Percentiles rank a stretch among this genome's conserved stretches.
Conservation (phyloP, 441 rosid genomes). For the Corymbia citriodora region DNA sequence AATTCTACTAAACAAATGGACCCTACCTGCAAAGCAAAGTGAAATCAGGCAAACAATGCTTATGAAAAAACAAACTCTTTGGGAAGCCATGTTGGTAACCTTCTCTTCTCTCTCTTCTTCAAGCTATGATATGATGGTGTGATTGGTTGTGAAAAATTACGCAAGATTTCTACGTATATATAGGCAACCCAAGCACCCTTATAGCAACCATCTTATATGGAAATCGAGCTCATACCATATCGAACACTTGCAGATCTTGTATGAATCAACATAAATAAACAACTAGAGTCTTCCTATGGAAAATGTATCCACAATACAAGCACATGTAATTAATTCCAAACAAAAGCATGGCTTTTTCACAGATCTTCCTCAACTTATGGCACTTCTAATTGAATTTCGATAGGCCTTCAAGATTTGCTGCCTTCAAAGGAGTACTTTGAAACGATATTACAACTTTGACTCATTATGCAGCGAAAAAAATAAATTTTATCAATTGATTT, state of each 20-base stretch:
- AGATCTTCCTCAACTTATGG: too few species aligned
- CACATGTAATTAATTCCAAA: neutral
- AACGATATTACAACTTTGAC: neutral
- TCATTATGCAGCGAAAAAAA: neutral
- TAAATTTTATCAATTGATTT: neutral
- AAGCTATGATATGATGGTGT: neutral
- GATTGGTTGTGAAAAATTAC: neutral
- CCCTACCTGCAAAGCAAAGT: neutral
- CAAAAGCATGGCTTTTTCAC: too few species aligned
- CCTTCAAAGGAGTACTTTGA: neutral
- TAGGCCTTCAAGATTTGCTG: neutral
- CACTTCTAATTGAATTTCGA: too few species aligned
- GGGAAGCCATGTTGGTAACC: neutral
- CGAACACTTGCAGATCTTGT: neutral
- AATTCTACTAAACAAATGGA: neutral
- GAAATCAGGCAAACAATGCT: neutral
- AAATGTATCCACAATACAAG: neutral
- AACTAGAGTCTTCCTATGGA: neutral
- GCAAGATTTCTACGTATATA: neutral
- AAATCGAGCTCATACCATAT: neutral
- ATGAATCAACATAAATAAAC: too few species aligned
- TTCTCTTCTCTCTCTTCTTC: neutral
- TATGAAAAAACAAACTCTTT: neutral
- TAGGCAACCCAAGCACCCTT: neutral
- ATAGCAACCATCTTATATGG: neutral